These are phyloP conservation scores for Aureobasidium sp. DNA, from an alignment of 2,329 filamentous ascomycete species.

Conservation along the genomic window DNA sequence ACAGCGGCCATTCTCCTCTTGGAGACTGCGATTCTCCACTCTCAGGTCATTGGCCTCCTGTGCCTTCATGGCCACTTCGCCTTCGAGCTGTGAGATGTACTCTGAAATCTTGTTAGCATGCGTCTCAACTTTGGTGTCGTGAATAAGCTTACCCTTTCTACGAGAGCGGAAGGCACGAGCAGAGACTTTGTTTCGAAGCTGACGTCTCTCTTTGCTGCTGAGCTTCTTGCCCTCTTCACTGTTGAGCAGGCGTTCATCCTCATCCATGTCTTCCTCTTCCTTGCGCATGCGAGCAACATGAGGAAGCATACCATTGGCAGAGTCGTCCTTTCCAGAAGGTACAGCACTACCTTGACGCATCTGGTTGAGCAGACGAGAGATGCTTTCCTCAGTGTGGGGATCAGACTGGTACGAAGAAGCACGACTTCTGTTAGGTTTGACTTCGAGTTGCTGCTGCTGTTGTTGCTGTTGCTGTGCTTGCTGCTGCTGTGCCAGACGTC, in stretches of 20 bases:
- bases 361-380: slow-evolving; percentile 83
- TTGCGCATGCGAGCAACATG: slow-evolving; percentile 73
- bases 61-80: slow-evolving; percentile 75
- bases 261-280: slow-evolving; percentile 98
- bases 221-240: slow-evolving; percentile 98
- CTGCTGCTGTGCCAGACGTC: slow-evolving; percentile 27
- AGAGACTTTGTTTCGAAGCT: slow-evolving; percentile 98
- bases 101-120: slow-evolving; percentile 59
- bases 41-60: slow-evolving; percentile 78
- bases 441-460: slow-evolving; percentile 31
- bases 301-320: slow-evolving; percentile 45
- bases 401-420: slow-evolving; percentile 37
- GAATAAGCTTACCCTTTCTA: slow-evolving; percentile 71
- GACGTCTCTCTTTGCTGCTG: slow-evolving; percentile 93
- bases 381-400: slow-evolving; percentile 69
- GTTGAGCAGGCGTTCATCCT: slow-evolving; percentile 87
- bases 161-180: slow-evolving; percentile 95
- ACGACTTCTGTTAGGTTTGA: slow-evolving; percentile 32
- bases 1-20: slow-evolving; percentile 50
- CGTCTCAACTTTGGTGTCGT: not conserved
- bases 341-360: slow-evolving; percentile 71
- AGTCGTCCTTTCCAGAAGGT: slow-evolving; percentile 40
- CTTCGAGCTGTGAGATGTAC: slow-evolving; percentile 92
- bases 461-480: slow-evolving; percentile 26
- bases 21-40: slow-evolving; percentile 69